Percentiles rank a stretch among this genome's conserved stretches.
These are phyloP conservation scores for Cordyceps farinosa DNA, from an alignment of 2,329 filamentous ascomycete species.

Conservation along the genomic window DNA sequence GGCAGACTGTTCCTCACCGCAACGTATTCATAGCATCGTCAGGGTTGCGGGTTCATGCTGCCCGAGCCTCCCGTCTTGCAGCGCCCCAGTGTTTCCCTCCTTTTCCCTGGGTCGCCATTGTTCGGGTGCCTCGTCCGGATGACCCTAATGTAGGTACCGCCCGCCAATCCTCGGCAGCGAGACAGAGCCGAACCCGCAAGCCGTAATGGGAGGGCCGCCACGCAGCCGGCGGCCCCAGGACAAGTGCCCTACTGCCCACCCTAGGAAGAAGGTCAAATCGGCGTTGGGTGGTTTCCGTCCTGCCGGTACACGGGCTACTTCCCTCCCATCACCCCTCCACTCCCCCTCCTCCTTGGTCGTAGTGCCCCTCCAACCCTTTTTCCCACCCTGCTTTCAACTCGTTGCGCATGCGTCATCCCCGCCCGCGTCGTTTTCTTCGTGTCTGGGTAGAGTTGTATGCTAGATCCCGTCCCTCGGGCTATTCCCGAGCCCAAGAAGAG, in stretches of 20 bases:
- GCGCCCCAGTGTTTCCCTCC: conserved; percentile 7
- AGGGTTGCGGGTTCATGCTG: conserved; percentile 5
- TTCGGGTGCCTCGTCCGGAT: conserved; percentile 11
- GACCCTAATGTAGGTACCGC: conserved; percentile 16
- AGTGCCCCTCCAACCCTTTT: conserved; percentile 4
- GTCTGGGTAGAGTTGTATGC: background rate
- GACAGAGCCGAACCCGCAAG: conserved; percentile 1
- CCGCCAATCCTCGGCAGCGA: conserved; percentile 7
- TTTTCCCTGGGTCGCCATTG: background rate
- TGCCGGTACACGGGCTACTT: background rate
- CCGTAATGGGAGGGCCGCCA: conserved; percentile 7
- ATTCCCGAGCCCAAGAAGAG: background rate
- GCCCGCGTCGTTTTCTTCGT: background rate
- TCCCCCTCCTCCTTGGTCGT: background rate
- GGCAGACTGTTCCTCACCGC: background rate
- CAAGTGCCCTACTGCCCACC: background rate
- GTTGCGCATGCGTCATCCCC: conserved; percentile 18
- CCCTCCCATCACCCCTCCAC: background rate
- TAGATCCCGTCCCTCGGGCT: conserved; percentile 4
- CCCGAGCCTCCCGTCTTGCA: conserved; percentile 3
- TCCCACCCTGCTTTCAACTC: background rate
- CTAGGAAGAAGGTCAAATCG: background rate
- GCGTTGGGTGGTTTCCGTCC: background rate
- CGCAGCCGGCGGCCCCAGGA: conserved; percentile 2
- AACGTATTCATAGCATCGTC: background rate